These are phyloP conservation scores for Miscanthus lutarioriparius DNA, from an alignment of 176 grass and related monocot genomes.

Conservation along the genomic window DNA sequence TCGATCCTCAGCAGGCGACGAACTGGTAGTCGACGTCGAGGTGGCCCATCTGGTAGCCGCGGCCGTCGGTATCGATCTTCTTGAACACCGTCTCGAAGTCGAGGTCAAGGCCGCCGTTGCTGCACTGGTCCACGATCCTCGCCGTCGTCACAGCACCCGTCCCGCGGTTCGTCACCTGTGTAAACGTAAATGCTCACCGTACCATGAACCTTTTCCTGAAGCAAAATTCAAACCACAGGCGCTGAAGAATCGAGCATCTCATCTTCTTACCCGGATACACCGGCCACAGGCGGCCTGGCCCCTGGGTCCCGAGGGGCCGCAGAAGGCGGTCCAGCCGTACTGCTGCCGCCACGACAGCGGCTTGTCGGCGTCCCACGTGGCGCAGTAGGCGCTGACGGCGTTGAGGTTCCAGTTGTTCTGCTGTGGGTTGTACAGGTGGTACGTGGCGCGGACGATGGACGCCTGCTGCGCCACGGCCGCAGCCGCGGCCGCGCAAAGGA, in stretches of 20 bases:
- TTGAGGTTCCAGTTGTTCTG: conserved; percentile 53
- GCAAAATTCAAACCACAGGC: no score
- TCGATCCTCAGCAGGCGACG: conserved; percentile 26
- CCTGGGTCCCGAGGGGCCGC: conserved; percentile 37
- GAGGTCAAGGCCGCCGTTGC: conserved; percentile 67
- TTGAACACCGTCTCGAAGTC: conserved; percentile 58
- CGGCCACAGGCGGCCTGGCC: conserved; percentile 55
- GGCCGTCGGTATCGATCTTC: conserved; percentile 53
- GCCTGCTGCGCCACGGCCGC: conserved; percentile 39
- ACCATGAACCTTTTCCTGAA: no score
- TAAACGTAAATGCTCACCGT: no score
- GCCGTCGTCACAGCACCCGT: conserved; percentile 24
- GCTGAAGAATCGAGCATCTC: no score
- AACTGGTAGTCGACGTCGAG: conserved; percentile 59
- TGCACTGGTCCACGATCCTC: conserved; percentile 77
- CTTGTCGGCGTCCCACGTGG: conserved; percentile 77
- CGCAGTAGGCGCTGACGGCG: conserved; percentile 51
- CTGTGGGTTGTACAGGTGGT: conserved; percentile 52
- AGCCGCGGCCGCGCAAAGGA: neutral
- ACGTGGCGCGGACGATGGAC: conserved; percentile 57
- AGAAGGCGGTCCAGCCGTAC: conserved; percentile 95
- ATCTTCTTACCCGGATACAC: conserved; percentile 43
- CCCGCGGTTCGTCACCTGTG: conserved; percentile 57
- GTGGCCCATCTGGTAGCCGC: conserved; percentile 46
- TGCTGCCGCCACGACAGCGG: conserved; percentile 53